These are phyloP conservation scores for Benincasa hispida DNA, from an alignment of 306 rosid genomes.

Conservation along the genomic window DNA sequence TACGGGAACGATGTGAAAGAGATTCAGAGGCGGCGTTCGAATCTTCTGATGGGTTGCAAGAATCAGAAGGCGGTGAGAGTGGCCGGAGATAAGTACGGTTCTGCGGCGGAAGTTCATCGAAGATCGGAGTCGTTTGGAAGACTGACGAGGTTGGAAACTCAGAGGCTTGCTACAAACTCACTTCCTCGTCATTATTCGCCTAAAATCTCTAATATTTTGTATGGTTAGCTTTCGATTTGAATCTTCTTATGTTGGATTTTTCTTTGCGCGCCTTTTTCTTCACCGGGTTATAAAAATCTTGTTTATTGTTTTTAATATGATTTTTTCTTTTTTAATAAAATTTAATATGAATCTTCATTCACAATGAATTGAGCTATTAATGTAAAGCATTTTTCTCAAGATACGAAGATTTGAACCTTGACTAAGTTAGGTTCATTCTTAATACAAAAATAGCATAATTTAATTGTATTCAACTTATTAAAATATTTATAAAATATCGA, in stretches of 20 bases:
- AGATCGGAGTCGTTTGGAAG: slow-evolving; percentile 26
- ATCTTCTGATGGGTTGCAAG: slow-evolving; percentile 49
- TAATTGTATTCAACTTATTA: no score
- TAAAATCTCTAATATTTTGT: slow-evolving; percentile 34
- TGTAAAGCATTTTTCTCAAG: no score
- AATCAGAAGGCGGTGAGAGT: slow-evolving; percentile 65
- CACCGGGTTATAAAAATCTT: neutral
- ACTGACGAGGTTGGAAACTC: slow-evolving; percentile 32
- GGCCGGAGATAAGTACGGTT: slow-evolving; percentile 37
- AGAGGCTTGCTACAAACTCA: slow-evolving; percentile 27
- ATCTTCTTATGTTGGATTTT: neutral
- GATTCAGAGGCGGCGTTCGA: slow-evolving; percentile 18
- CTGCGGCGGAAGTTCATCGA: slow-evolving; percentile 5
- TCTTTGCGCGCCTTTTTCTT: neutral
- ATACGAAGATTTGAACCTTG: no score
- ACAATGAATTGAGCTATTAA: no score
- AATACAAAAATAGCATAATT: no score
- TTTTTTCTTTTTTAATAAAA: neutral
- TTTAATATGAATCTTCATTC: neutral
- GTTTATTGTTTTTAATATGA: no score
- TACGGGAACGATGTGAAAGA: slow-evolving; percentile 20
- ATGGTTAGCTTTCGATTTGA: slow-evolving; percentile 10
- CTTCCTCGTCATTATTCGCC: slow-evolving; percentile 41
- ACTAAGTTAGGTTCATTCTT: no score
- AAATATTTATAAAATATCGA: no score